Base-by-base conservation (phyloP, 163 green algal genomes). In the Scenedesmus sp. region DNA sequence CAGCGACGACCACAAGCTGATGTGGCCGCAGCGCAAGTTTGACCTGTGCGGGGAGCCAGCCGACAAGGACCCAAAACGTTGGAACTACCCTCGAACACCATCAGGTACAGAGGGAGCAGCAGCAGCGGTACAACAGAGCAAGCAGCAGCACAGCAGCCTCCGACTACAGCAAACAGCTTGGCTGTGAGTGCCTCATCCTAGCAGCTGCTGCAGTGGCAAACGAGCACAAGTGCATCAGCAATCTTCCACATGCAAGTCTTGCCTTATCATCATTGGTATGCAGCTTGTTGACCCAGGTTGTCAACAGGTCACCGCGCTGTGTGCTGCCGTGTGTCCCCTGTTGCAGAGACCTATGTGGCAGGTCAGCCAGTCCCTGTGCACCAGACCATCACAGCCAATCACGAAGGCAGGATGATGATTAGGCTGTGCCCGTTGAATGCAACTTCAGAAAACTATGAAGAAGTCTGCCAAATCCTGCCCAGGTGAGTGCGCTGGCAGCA, bases 361-460 rank as follows among this genome's bases (percentile, higher is more conserved):
- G 85, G 85, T 2, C n/a, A 72, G 15, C 18, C 46, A 22, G 68
- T 90, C 5, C 30, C 59, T 18, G 72, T 90, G 33, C 85, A 90
- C 56, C 85, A 85, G n/a, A 3, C 78, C 16, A 90, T 90, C 33
- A 79, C 70, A 42, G 85, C 85, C 33, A 90, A 90, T 49, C 85
- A 90, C 78, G 44, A 53, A 26, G 85, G 85, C 43, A 42, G 85
- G 5, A 90, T 90, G 65, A 85, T 85, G 0, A 15, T 90, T 5
- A 51, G 85, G 44, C 43, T 90, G 35, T 90, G 85, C 35, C 85
- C 85, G 0, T 30, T 43, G 16, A 53, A 90, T 30, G 85, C 78
- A 22, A 90, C 85, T 2, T 3, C n/a, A 6, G 5, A 53, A 6
- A 78, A 90, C 72, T 90, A 85, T 44, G 2, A 78, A 2, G 20